Evolutionary conservation across 2,329 filamentous ascomycete genomes (phyloP), one percentile per base, ranked within the genome.

Genomic region (Hymenoscyphus occultus): DNA sequence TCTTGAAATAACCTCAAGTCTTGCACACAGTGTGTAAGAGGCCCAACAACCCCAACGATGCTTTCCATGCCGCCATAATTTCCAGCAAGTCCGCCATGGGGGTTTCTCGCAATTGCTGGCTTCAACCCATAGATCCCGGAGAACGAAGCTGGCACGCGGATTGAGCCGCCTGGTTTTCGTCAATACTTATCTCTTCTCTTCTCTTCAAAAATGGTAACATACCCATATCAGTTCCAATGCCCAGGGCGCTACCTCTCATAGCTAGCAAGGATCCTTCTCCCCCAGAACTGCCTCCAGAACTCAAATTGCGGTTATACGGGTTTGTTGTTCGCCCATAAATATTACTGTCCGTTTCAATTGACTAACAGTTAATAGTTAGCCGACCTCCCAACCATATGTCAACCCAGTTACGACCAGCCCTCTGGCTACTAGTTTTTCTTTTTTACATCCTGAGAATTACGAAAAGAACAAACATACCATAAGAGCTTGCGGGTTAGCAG

Each of bases 401-500:
- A 35, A 35, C 35, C 35, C 35, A 5, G 7, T 35, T 35, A 35
- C 35, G 35, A 7, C 35, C 35, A 35, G 6, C 5, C 35, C 35
- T 35, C 35, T 35, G 35, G 9, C 35, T 35, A 35, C 3, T 10
- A 35, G 9, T 6, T 2, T 10, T 2, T 28, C 28, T 4, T 35
- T 7, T 35, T 35, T 4, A 35, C 7, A 48, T 28, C 16, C 5
- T n/a, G 6, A n/a, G 16, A 35, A 54, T n/a, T 54, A 54, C 22
- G 2, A 56, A 22, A 12, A 31, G 19, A 32, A 1, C 14, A 31
- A 59, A 56, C 83, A 73, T 42, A 77, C 78, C 68, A 78, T 78
- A 65, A 85, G n/a, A 14, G 42, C 82, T 66, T 85, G 83, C 0
- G 88, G 87, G 1, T 90, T 79, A 69, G 89, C 90, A 1, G 88